A percentile compares a stretch with the other conserved stretches of the same genome.
These are phyloP conservation scores for Colletotrichum chlorophyti DNA, from an alignment of 2,329 filamentous ascomycete genomes.

Conservation along the genomic window DNA sequence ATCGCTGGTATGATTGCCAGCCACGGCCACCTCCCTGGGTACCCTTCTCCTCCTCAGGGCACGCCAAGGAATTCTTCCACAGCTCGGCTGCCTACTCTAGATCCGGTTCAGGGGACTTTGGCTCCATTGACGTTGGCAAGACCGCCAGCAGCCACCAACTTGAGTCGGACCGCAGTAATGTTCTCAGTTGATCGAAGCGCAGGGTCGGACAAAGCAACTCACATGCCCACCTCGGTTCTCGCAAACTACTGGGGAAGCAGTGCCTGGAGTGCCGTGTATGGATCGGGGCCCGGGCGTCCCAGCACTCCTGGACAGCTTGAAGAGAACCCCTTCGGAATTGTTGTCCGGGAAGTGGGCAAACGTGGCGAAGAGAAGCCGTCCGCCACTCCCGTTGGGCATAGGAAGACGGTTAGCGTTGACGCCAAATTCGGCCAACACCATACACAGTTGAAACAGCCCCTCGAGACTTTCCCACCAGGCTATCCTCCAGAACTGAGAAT, in stretches of 20 bases:
- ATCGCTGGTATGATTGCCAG: constrained; percentile 88
- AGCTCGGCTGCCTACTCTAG: constrained; percentile 35
- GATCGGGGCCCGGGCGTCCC: constrained; percentile 31
- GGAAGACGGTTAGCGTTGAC: constrained; percentile 54
- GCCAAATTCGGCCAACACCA: constrained; percentile 37
- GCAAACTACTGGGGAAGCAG: constrained; percentile 94
- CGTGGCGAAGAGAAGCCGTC: constrained; percentile 33
- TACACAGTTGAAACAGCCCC: constrained; percentile 39
- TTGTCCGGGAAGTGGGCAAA: constrained; percentile 43
- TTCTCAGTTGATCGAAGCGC: constrained; percentile 79
- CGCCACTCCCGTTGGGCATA: constrained; percentile 37
- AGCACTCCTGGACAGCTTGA: constrained; percentile 32
- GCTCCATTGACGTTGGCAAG: constrained; percentile 85
- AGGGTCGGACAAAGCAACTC: constrained; percentile 68
- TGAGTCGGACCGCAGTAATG: constrained; percentile 85
- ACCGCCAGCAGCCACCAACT: constrained; percentile 81
- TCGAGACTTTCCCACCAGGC: constrained; percentile 70
- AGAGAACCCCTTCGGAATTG: constrained; percentile 49
- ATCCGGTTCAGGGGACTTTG: constrained; percentile 59
- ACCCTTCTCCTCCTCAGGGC: constrained; percentile 34
- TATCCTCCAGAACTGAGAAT: constrained; percentile 85
- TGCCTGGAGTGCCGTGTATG: constrained; percentile 66
- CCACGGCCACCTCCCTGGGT: constrained; percentile 76
- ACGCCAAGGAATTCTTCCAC: constrained; percentile 15
- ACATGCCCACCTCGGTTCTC: constrained; percentile 83